Conservation (phyloP, 306 rosid genomes). For the Rubus parviflorus region DNA sequence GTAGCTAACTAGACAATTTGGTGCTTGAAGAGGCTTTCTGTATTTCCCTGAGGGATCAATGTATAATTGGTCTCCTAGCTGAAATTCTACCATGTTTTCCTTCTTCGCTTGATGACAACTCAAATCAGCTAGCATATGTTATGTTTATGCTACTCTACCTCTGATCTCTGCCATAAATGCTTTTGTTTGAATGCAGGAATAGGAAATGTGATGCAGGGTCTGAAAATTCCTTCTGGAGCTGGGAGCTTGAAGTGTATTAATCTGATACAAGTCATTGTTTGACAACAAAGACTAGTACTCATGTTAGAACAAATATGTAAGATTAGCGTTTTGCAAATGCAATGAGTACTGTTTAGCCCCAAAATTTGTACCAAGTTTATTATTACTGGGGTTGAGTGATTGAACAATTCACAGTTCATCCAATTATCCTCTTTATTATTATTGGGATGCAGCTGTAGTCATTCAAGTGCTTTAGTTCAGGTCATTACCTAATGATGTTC, state of each 20-base stretch:
- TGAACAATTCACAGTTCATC: background rate
- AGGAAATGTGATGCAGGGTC: conserved; percentile 18
- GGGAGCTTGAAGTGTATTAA: conserved; percentile 8
- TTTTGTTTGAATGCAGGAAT: conserved; percentile 53
- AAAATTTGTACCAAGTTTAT: background rate
- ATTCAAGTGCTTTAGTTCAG: background rate
- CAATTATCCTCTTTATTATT: background rate
- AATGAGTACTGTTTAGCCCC: background rate
- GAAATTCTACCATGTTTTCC: background rate
- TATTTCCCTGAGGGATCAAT: background rate
- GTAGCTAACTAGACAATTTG: background rate
- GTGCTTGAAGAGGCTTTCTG: background rate
- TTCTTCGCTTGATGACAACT: background rate
- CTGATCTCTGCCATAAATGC: conserved; percentile 14
- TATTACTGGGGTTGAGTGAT: background rate
- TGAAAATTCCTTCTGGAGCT: conserved; percentile 8
- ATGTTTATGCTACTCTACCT: conserved; percentile 10
- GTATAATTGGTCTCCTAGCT: background rate
- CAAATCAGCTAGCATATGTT: background rate
- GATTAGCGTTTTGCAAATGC: background rate
- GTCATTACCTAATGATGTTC: background rate
- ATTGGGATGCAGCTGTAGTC: background rate
- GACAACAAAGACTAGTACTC: background rate
- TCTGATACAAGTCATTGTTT: background rate
- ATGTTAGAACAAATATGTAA: background rate